Percentiles rank a stretch among this genome's conserved stretches.
These are phyloP conservation scores for Brassica incana DNA, from an alignment of 345 rosid species.

Conservation along the genomic window DNA sequence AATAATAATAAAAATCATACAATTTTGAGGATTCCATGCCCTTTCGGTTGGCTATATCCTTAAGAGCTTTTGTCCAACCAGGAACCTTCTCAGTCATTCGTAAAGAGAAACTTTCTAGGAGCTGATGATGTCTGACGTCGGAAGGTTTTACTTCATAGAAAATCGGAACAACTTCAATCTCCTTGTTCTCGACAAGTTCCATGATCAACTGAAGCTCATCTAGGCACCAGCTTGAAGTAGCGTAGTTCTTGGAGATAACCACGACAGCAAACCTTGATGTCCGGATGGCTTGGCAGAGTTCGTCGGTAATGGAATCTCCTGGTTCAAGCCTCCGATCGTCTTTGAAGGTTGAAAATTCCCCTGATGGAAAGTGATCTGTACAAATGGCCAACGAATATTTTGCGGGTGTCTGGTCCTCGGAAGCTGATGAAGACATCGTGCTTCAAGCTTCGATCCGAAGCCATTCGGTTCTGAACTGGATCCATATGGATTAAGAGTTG, in stretches of 20 bases:
- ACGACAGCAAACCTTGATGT: background rate
- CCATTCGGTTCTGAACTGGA: background rate
- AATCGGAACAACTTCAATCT: background rate
- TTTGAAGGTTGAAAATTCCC: background rate
- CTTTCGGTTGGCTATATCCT: background rate
- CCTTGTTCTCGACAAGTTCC: background rate
- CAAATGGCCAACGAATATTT: background rate
- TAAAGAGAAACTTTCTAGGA: background rate
- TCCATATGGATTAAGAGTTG: background rate
- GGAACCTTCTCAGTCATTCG: background rate
- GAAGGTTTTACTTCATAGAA: background rate
- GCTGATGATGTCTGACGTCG: background rate
- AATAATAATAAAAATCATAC: background rate
- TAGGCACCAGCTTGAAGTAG: background rate
- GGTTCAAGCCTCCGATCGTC: background rate
- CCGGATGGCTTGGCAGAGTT: background rate
- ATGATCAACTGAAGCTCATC: background rate
- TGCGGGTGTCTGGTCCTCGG: background rate
- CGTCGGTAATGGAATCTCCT: background rate
- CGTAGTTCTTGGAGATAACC: background rate
- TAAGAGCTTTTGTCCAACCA: background rate
- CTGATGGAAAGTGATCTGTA: background rate
- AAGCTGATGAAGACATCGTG: background rate
- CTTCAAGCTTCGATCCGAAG: background rate
- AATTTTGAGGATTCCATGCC: background rate